phyloP scores from a whole-genome alignment of 306 rosid genomes.

The Pterocarpus macrocarpus region DNA sequence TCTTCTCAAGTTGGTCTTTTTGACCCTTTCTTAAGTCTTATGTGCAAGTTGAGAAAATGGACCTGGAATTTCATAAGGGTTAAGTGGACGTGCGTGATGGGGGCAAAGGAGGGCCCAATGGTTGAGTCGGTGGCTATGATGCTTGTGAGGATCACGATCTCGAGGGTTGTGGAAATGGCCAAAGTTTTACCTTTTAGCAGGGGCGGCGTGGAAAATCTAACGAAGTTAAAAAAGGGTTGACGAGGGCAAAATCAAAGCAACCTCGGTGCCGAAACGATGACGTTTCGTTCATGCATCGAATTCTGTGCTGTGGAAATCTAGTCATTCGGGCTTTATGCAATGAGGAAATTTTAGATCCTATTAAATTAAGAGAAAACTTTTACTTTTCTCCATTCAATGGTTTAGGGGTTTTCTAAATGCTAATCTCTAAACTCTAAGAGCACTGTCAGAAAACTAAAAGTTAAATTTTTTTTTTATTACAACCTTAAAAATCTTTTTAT shows the following conservation, averaged over 20 bases:
- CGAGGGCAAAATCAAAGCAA: constrained; percentile 17
- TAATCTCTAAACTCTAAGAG: too few species aligned
- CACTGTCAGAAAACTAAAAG: too few species aligned
- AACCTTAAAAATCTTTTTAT: too few species aligned
- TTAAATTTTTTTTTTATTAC: too few species aligned
- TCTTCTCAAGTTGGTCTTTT: constrained; percentile 53
- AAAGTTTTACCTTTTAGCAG: background rate
- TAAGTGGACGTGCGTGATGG: constrained; percentile 53
- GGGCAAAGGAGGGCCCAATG: constrained; percentile 23
- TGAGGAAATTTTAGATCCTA: too few species aligned
- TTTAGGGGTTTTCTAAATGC: too few species aligned
- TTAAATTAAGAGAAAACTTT: too few species aligned
- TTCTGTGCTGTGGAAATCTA: too few species aligned
- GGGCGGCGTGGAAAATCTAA: constrained; percentile 57
- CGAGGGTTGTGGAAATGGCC: constrained; percentile 22
- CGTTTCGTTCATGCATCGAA: constrained; percentile 6
- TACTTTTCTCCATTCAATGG: too few species aligned
- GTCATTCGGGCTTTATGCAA: too few species aligned
- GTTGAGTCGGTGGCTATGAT: constrained; percentile 53
- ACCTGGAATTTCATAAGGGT: background rate
- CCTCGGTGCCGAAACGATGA: constrained; percentile 9
- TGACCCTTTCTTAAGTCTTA: too few species aligned
- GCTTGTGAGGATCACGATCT: background rate
- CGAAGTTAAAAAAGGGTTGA: background rate
- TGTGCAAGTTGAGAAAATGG: constrained; percentile 16